These are phyloP conservation scores for Corylus avellana DNA, from an alignment of 306 rosid genomes.

Conservation along the genomic window DNA sequence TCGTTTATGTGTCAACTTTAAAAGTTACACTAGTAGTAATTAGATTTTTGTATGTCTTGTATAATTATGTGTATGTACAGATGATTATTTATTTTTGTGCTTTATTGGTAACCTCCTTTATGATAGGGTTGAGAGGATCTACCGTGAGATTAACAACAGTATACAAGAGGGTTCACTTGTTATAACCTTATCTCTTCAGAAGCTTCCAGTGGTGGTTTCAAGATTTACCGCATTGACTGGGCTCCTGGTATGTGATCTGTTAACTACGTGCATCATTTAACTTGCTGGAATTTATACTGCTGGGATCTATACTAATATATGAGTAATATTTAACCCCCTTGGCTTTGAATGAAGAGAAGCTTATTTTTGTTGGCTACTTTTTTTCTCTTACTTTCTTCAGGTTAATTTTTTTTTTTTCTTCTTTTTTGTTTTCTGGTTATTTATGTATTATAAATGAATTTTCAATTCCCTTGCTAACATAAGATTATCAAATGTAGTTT, in stretches of 20 bases:
- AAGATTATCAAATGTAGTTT: neutral
- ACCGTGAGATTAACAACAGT: conserved; percentile 81
- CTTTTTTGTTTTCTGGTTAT: neutral
- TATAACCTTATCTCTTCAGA: conserved; percentile 62
- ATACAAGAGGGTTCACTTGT: conserved; percentile 66
- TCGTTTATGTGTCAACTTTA: conserved; percentile 9
- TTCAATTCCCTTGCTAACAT: neutral
- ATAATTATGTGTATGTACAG: neutral
- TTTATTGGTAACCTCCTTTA: conserved; percentile 21
- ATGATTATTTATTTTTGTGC: conserved; percentile 5
- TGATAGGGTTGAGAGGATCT: conserved; percentile 85
- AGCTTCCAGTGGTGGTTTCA: conserved; percentile 72
- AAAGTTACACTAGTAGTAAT: neutral
- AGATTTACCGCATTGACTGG: conserved; percentile 92
- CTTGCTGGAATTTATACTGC: neutral
- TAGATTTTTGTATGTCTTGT: neutral
- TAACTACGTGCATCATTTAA: conserved; percentile 16
- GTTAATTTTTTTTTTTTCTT: neutral
- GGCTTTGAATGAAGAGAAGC: neutral
- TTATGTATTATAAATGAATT: neutral
- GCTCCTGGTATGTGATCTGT: conserved; percentile 66
- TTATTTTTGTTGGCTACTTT: neutral
- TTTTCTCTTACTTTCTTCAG: neutral
- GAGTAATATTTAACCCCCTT: neutral
- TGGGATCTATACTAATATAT: neutral